Evolutionary conservation across 352 stramenopile genomes (phyloP), one percentile per base, ranked within the genome.

Genomic region (Phytopythium kandeliae): DNA sequence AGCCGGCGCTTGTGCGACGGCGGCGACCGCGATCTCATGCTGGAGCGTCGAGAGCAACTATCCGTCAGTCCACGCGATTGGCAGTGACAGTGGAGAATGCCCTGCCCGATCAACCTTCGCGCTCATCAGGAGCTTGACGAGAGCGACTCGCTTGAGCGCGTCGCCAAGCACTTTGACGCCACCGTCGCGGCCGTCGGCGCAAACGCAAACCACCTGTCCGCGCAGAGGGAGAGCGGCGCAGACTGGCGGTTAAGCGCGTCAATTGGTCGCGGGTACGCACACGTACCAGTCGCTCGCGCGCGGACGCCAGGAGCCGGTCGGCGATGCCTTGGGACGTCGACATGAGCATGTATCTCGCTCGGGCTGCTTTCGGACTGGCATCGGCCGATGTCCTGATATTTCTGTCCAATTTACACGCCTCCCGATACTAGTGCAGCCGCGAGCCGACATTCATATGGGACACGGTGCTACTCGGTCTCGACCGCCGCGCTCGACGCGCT

Each of bases 101-200:
- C n/a, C 11, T 12, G 9, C 19, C 21, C 17, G 38, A 3, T 1
- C 19, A 4, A 84, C 72, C 40, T 69, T 59, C 25, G 12, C 42
- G 37, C 59, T 59, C 70, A 84, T 84, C 57, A 79, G 67, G 35
- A 75, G 58, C 41, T 84, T 84, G 37, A 84, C 73, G 41, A 56
- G 58, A 21, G 69, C 46, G 30, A 81, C 57, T 55, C 71, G 78
- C 49, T 67, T 61, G 54, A 84, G 33, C n/a, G 72, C 62, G 24
- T 68, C 48, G 22, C 61, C 48, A 12, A 78, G 54, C 30, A 65
- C 48, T 3, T 40, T 52, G 11, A 38, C 47, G 36, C 77, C 67
- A 24, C 53, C 43, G 42, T 63, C 48, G 25, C 25, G 30, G 21
- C 62, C 46, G 50, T 65, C 58, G 53, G 62, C 67, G 30, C 65